These are phyloP conservation scores for Suillus hirtellus DNA, from an alignment of 768 basidiomycete species.

Conservation along the genomic window DNA sequence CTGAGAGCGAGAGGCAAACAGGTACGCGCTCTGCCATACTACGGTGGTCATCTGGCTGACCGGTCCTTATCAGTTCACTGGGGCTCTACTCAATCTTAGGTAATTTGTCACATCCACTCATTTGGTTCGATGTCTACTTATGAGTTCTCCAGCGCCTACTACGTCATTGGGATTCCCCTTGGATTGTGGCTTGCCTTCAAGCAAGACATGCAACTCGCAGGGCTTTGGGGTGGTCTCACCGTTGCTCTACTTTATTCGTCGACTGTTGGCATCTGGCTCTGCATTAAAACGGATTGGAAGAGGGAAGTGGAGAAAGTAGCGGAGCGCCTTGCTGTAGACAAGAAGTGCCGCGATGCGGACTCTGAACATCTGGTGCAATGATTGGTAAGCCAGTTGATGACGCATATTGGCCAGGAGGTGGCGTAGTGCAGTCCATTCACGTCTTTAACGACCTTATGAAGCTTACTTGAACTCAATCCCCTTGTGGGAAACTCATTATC, in stretches of 20 bases:
- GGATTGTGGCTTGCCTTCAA: slow-evolving; percentile 79
- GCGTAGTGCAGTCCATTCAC: not conserved
- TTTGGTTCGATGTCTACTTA: slow-evolving; percentile 4
- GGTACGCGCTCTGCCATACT: slow-evolving; percentile 29
- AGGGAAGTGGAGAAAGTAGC: slow-evolving; percentile 61
- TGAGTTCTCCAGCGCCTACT: slow-evolving; percentile 59
- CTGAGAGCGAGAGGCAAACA: slow-evolving; percentile 83
- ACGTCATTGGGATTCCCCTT: slow-evolving; percentile 78
- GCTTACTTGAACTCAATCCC: not conserved
- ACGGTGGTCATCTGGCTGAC: not conserved
- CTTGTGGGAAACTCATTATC: slow-evolving; percentile 3
- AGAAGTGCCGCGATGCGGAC: slow-evolving; percentile 25
- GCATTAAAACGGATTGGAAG: slow-evolving; percentile 64
- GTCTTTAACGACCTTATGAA: slow-evolving; percentile 1
- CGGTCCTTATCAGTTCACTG: slow-evolving; percentile 51
- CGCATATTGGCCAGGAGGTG: not conserved
- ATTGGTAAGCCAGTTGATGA: not conserved
- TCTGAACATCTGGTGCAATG: not conserved
- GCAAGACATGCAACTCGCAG: slow-evolving; percentile 58
- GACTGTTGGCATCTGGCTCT: slow-evolving; percentile 50
- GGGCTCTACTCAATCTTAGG: slow-evolving; percentile 81
- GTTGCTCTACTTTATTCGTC: slow-evolving; percentile 57
- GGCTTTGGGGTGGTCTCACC: slow-evolving; percentile 87
- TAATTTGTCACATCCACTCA: slow-evolving; percentile 21
- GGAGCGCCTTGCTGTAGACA: slow-evolving; percentile 46